Evolutionary conservation across 2,329 filamentous ascomycete genomes (phyloP), one percentile per base, ranked within the genome.

Genomic region (Alternaria sp.): DNA sequence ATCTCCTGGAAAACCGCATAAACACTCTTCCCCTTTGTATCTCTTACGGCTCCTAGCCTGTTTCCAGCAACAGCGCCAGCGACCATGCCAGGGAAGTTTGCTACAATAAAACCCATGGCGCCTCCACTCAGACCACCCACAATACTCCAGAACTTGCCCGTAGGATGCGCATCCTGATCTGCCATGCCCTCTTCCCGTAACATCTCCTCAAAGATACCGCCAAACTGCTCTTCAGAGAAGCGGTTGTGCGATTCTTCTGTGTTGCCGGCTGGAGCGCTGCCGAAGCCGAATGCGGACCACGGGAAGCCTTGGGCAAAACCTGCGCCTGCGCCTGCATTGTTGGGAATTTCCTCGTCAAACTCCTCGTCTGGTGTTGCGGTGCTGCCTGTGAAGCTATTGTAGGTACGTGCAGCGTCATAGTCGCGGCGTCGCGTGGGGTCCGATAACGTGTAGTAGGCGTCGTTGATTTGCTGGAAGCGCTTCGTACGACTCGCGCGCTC

Each of bases 31-130:
- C 94, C 94, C 80, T 89, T 93, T 32, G 91, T 88, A 80, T 99
- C 95, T 57, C 95, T 85, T 20, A 99, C 87, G 7, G 92, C 92
- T 1, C 95, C 95, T n/a, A 98, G 81, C 52, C 94, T 82, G 80
- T 97, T 98, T 11, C 95, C 95, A 0, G 94, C 94, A 3, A 97
- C 94, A 3, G 92, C 93, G 3, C 95, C 95, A 0, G 94, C 94
- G 38, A 98, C 79, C 72, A 94, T 86, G 0, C 95, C 95, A 0
- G 94, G 92, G 49, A 97, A 88, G 76, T 98, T 98, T 28, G 90
- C 95, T 26, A 98, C 86, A 68, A 99, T 99, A 78, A 98, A 98
- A 0, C 95, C 95, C 77, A 99, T 86, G 3, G 93, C 92, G 12
- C 90, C 94, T 32, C 95, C 95, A 74, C 92, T 95, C 41, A 94